These are phyloP conservation scores for Leishmania braziliensis DNA, from an alignment of 208 protist species.

Conservation along the genomic window DNA sequence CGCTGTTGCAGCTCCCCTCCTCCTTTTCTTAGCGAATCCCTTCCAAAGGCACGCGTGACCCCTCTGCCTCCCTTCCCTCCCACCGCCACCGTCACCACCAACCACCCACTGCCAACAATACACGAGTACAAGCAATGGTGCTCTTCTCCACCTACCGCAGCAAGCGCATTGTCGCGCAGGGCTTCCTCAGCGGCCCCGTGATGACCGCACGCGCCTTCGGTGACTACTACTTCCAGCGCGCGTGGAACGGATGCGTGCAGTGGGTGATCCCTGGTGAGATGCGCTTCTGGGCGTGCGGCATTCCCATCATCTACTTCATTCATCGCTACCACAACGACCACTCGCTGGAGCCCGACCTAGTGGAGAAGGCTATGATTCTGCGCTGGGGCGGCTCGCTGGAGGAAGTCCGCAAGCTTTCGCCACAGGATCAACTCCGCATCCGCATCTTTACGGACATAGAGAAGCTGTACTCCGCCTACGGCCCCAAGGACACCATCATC, in stretches of 20 bases:
- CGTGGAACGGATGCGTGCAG: slow-evolving; percentile 74
- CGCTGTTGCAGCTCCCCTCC: background rate
- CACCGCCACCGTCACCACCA: background rate
- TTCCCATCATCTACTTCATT: slow-evolving; percentile 81
- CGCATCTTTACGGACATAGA: slow-evolving; percentile 79
- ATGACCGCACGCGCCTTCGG: slow-evolving; percentile 72
- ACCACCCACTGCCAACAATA: background rate
- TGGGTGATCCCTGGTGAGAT: slow-evolving; percentile 81
- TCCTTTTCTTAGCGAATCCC: background rate
- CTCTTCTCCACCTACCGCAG: slow-evolving; percentile 86
- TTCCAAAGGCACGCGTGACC: background rate
- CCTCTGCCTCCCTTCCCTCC: background rate
- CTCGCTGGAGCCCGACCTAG: slow-evolving; percentile 65
- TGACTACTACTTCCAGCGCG: slow-evolving; percentile 86
- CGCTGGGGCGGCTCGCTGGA: slow-evolving; percentile 87
- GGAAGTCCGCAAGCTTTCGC: slow-evolving; percentile 78
- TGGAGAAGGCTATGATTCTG: slow-evolving; percentile 84
- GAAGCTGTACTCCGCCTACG: slow-evolving; percentile 86
- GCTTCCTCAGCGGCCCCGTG: slow-evolving; percentile 69
- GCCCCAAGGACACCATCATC: slow-evolving; percentile 80
- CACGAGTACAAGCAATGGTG: slow-evolving; percentile 40
- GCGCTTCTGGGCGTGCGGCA: slow-evolving; percentile 68
- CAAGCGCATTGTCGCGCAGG: slow-evolving; percentile 63
- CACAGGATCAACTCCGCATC: slow-evolving; percentile 85
- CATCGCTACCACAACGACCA: slow-evolving; percentile 90